Base-by-base conservation (phyloP, 805 yeast genomes). In the Wickerhamiella dianesei region DNA sequence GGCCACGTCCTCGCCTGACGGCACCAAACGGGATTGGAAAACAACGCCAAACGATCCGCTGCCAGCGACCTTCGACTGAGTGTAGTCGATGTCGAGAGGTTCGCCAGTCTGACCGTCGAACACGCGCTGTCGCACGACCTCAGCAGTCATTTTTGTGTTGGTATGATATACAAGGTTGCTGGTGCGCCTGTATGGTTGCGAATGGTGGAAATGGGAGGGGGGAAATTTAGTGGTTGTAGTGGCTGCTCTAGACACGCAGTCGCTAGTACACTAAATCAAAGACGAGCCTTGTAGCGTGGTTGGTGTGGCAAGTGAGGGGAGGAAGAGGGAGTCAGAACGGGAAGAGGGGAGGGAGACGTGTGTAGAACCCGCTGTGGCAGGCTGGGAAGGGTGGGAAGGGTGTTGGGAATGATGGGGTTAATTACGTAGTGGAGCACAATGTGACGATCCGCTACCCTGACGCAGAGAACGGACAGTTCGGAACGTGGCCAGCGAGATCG, bases 21-120 rank as follows among this genome's bases (percentile, higher is more conserved):
- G 87, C 50, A 75, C 60, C 37, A 92, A 70, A 49, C 76, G 78
- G 4, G 95, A 86, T 55, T 85, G 92, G 62, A 86, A 87, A n/a
- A 92, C 98, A 32, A 87, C 88, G 2, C 98, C 98, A 68, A 92
- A 92, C n/a, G 97, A 88, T 9, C 98, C 98, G 64, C 85, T 94
- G n/a, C 98, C 98, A 39, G 89, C 92, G 73, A 88, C 87, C 55
- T 84, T 82, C 37, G 84, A 76, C 57, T 81, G 86, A 16, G 88
- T 81, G 66, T 84, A 86, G 43, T 79, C 76, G 47, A 89, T 74
- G 44, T 75, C 73, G 44, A 71, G 69, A 25, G 69, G 58, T 52
- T 77, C 77, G 47, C 82, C 86, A 6, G 80, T 75, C 58, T 73
- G 79, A 39, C 89, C 88, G 56, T 81, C 81, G 55, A 74, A 75